A percentile compares a stretch with the other conserved stretches of the same genome.
These are phyloP conservation scores for Echinochloa phyllopogon DNA, from an alignment of 176 grass and related monocot genomes.

Conservation along the genomic window DNA sequence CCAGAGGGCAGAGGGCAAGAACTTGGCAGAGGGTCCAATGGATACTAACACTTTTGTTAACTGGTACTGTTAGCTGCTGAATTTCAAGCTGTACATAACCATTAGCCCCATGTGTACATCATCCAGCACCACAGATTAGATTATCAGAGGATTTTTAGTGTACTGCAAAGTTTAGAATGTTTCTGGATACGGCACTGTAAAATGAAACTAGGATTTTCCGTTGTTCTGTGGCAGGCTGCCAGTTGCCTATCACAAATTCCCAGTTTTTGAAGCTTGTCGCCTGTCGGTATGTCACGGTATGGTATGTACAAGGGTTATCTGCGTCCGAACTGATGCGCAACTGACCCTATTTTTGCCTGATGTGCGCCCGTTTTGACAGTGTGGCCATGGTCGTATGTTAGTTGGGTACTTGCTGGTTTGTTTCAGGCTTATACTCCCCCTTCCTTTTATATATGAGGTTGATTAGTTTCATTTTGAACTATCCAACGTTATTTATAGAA, in stretches of 20 bases:
- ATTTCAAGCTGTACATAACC: constrained; percentile 35
- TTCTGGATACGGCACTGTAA: not conserved
- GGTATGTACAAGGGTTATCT: not conserved
- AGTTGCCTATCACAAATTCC: not conserved
- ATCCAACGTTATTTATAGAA: too few relatives aligned
- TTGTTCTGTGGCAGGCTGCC: not conserved
- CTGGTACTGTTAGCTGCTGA: constrained; percentile 27
- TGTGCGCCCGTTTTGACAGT: not conserved
- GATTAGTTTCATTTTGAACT: too few relatives aligned
- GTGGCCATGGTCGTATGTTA: not conserved
- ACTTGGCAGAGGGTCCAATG: constrained; percentile 9
- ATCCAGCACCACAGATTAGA: not conserved
- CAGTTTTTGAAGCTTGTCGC: not conserved
- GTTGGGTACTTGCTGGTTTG: too few relatives aligned
- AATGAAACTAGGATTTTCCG: not conserved
- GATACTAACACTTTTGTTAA: constrained; percentile 24
- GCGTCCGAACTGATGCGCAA: not conserved
- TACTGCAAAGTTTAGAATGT: not conserved
- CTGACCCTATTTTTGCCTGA: not conserved
- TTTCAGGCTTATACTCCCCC: too few relatives aligned
- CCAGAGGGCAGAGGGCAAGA: not conserved
- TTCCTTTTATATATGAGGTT: too few relatives aligned
- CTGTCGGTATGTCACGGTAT: too few relatives aligned
- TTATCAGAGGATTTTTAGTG: constrained; percentile 18
- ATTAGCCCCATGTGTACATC: constrained; percentile 30